A percentile compares a stretch with the other conserved stretches of the same genome.
Evolutionary conservation across 176 grass and related monocot genomes (phyloP).

Genomic region (Paspalum vaginatum): DNA sequence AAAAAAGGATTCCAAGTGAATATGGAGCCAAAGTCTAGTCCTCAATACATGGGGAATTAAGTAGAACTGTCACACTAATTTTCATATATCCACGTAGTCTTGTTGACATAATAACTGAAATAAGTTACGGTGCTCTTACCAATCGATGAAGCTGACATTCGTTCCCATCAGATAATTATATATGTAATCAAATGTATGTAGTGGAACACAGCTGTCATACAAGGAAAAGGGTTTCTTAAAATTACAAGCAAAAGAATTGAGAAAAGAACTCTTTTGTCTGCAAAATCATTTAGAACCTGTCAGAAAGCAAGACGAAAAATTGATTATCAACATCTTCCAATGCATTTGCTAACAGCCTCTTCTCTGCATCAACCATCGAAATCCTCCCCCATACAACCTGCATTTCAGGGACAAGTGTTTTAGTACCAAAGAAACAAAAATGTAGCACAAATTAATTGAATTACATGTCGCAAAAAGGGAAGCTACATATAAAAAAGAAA

Average conservation of each 20-base stretch:
- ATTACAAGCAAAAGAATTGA: slow-evolving; percentile 25
- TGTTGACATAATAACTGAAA: slow-evolving; percentile 24
- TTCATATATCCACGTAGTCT: slow-evolving; percentile 9
- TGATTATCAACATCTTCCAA: slow-evolving; percentile 93
- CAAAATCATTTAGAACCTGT: slow-evolving; percentile 66
- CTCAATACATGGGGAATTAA: slow-evolving; percentile 15
- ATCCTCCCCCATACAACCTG: slow-evolving; percentile 98
- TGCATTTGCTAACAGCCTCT: slow-evolving; percentile 91
- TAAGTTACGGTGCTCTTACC: slow-evolving; percentile 52
- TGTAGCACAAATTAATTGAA: slow-evolving; percentile 17
- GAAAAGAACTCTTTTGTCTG: slow-evolving; percentile 1
- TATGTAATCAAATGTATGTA: slow-evolving; percentile 92
- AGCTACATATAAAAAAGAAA: slow-evolving; percentile 23
- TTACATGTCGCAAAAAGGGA: background rate
- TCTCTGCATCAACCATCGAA: slow-evolving; percentile 99
- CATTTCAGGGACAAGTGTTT: slow-evolving; percentile 29
- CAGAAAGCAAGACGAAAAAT: slow-evolving; percentile 94
- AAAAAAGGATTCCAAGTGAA: slow-evolving; percentile 26
- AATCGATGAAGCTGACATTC: slow-evolving; percentile 93
- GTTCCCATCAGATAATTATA: slow-evolving; percentile 95
- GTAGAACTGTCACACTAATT: background rate
- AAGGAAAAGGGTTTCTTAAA: slow-evolving; percentile 45
- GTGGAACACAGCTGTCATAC: slow-evolving; percentile 86
- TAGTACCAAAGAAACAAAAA: slow-evolving; percentile 19
- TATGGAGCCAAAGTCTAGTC: slow-evolving; percentile 18